Conservation (phyloP, 2,329 filamentous ascomycete genomes). For the Colletotrichum eremochloae region DNA sequence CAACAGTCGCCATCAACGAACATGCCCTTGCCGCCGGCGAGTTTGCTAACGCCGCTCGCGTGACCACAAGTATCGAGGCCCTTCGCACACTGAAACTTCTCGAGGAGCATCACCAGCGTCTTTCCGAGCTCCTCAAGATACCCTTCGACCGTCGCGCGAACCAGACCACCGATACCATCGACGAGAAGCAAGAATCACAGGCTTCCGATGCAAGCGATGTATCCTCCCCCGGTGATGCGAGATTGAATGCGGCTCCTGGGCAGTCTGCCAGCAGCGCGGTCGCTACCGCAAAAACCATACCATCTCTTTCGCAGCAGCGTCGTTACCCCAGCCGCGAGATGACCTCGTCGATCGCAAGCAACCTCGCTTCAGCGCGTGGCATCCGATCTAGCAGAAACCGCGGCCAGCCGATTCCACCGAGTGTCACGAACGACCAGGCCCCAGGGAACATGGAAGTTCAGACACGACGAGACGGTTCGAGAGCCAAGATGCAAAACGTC, state of each 20-base stretch:
- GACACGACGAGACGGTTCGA: conserved; percentile 63
- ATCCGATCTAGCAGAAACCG: conserved; percentile 74
- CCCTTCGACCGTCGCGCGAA: conserved; percentile 68
- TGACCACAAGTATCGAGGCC: conserved; percentile 78
- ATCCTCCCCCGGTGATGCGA: conserved; percentile 20
- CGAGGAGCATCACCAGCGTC: conserved; percentile 86
- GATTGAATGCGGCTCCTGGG: conserved; percentile 44
- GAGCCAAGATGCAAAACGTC: conserved; percentile 68
- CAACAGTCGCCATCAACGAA: conserved; percentile 86
- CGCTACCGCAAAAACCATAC: conserved; percentile 45
- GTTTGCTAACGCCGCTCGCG: conserved; percentile 85
- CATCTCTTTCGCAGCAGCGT: conserved; percentile 57
- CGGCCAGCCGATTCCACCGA: conserved; percentile 77
- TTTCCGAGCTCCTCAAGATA: conserved; percentile 84
- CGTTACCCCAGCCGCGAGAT: conserved; percentile 74
- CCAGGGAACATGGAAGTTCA: conserved; percentile 76
- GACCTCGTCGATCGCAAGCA: conserved; percentile 88
- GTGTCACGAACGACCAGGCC: conserved; percentile 79
- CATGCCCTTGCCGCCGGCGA: conserved; percentile 90
- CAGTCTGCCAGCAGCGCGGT: conserved; percentile 43
- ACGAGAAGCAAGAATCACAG: conserved; percentile 53
- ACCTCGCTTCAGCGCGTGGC: conserved; percentile 86
- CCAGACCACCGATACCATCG: conserved; percentile 50
- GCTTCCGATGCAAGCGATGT: conserved; percentile 20
- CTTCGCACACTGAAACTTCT: conserved; percentile 86